phyloP scores from a whole-genome alignment of 257 asterid genomes.

The Asclepias syriaca region DNA sequence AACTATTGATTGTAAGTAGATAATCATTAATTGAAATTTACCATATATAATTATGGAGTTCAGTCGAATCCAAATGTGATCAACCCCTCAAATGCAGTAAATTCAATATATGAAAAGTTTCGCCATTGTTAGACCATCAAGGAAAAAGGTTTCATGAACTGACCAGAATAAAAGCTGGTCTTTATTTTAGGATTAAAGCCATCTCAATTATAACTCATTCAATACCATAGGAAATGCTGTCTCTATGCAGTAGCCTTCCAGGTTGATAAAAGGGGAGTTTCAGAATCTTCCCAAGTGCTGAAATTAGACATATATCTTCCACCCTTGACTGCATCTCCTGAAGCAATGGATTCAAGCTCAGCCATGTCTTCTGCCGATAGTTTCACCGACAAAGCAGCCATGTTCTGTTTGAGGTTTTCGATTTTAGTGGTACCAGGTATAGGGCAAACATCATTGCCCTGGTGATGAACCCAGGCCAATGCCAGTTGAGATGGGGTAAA shows the following conservation, averaged over 20 bases:
- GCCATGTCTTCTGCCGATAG: constrained; percentile 25
- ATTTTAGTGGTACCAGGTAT: constrained; percentile 36
- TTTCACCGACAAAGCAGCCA: constrained; percentile 24
- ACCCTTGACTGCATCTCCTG: constrained; percentile 29
- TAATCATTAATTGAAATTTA: no score
- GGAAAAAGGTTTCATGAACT: no score
- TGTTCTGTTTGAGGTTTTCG: constrained; percentile 27
- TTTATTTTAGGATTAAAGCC: no score
- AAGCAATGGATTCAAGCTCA: constrained; percentile 25
- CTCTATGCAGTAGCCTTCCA: background rate
- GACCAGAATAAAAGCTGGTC: no score
- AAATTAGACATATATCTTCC: constrained; percentile 8
- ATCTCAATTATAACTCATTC: no score
- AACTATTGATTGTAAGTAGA: no score
- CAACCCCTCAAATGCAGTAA: no score
- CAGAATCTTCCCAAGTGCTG: background rate
- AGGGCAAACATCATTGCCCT: constrained; percentile 45
- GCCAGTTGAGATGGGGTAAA: constrained; percentile 51
- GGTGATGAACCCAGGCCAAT: constrained; percentile 60
- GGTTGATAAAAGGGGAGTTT: background rate
- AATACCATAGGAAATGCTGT: background rate
- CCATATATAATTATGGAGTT: no score
- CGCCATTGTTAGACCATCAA: no score
- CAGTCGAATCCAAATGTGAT: no score
- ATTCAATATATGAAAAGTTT: no score